A percentile compares a stretch with the other conserved stretches of the same genome.
These are phyloP conservation scores for Globisporangium recalcitrans DNA, from an alignment of 352 stramenopile genomes.

Conservation along the genomic window DNA sequence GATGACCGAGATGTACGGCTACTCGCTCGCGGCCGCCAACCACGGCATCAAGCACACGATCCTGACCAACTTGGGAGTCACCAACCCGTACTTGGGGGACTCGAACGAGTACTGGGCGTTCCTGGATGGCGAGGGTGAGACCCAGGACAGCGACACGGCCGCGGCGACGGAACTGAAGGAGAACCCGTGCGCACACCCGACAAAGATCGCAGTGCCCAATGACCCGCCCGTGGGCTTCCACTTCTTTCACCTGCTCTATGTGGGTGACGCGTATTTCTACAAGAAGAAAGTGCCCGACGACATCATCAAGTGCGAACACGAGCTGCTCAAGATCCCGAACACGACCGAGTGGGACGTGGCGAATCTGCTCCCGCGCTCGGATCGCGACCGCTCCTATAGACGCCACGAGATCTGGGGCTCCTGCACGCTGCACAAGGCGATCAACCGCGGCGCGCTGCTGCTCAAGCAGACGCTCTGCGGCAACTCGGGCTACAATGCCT, in stretches of 20 bases:
- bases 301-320: slow-evolving; percentile 13
- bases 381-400: background rate
- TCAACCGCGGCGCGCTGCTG: slow-evolving; percentile 11
- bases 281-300: slow-evolving; percentile 27
- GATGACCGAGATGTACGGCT: slow-evolving; percentile 64
- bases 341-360: background rate
- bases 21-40: slow-evolving; percentile 41
- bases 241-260: slow-evolving; percentile 42
- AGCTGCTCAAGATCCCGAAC: background rate
- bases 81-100: slow-evolving; percentile 27
- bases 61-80: slow-evolving; percentile 38
- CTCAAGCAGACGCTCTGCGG: slow-evolving; percentile 17
- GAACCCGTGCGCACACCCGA: slow-evolving; percentile 34
- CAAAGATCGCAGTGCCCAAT: slow-evolving; percentile 28
- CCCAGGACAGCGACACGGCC: background rate
- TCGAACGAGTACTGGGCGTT: slow-evolving; percentile 45
- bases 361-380: background rate
- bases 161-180: background rate
- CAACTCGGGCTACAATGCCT: slow-evolving; percentile 16
- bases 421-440: slow-evolving; percentile 18
- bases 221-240: slow-evolving; percentile 40
- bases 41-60: slow-evolving; percentile 53
- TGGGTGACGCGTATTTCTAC: slow-evolving; percentile 33
- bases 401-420: slow-evolving; percentile 20
- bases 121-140: slow-evolving; percentile 17